These are phyloP conservation scores for Pseudogymnoascus pannorum DNA, from an alignment of 2,329 filamentous ascomycete genomes.

Conservation along the genomic window DNA sequence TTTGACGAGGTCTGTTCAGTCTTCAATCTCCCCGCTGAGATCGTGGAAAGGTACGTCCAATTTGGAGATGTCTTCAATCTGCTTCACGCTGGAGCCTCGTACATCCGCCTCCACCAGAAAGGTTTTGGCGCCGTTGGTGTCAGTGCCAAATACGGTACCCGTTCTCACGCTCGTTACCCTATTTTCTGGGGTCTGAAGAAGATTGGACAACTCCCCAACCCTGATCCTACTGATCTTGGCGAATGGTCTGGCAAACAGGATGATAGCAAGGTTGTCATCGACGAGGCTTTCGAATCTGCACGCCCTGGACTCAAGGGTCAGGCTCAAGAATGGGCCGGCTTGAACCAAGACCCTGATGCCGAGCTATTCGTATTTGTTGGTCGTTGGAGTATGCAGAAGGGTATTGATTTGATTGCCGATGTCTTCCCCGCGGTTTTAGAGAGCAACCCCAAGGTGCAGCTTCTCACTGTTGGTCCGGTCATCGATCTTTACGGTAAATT, in stretches of 20 bases:
- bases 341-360: slow-evolving; percentile 53
- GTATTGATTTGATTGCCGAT: slow-evolving; percentile 60
- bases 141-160: slow-evolving; percentile 60
- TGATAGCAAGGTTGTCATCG: slow-evolving; percentile 42
- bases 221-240: slow-evolving; percentile 54
- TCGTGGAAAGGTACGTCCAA: slow-evolving; percentile 40
- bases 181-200: slow-evolving; percentile 61
- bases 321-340: slow-evolving; percentile 60
- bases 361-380: slow-evolving; percentile 63
- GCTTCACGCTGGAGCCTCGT: slow-evolving; percentile 57
- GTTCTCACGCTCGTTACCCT: slow-evolving; percentile 58
- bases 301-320: slow-evolving; percentile 49
- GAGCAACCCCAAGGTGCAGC: slow-evolving; percentile 49
- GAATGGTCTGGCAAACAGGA: slow-evolving; percentile 48
- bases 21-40: slow-evolving; percentile 59
- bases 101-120: slow-evolving; percentile 58
- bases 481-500: slow-evolving; percentile 64
- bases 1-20: slow-evolving; percentile 58
- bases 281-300: slow-evolving; percentile 46
- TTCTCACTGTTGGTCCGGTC: slow-evolving; percentile 57
- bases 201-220: slow-evolving; percentile 62
- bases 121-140: slow-evolving; percentile 63
- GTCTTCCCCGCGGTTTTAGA: slow-evolving; percentile 58
- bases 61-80: slow-evolving; percentile 59
- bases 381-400: slow-evolving; percentile 63